phyloP scores from a whole-genome alignment of 371 early-diverging fungal genomes.

The Chytridium lagenaria region DNA sequence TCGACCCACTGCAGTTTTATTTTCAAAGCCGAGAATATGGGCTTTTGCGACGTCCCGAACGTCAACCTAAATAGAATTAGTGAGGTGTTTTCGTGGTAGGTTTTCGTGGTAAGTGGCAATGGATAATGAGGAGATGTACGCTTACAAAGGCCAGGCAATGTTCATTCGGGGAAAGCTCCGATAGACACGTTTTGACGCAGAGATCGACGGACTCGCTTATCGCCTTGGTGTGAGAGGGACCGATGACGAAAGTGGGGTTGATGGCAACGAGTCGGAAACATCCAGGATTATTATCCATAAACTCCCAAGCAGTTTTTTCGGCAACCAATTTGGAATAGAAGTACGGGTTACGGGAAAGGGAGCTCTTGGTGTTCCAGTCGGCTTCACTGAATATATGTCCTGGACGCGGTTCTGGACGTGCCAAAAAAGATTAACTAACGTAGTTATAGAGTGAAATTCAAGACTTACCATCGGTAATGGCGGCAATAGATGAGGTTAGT shows the following conservation, averaged over 20 bases:
- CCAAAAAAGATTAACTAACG: no score
- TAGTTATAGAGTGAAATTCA: no score
- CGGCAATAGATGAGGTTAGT: constrained; percentile 44
- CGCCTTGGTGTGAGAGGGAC: constrained; percentile 20
- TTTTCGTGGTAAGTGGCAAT: not conserved
- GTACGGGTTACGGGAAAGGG: constrained; percentile 29
- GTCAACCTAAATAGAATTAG: constrained; percentile 27
- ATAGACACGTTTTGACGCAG: not conserved
- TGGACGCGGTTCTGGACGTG: constrained; percentile 23
- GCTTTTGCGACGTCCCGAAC: constrained; percentile 40
- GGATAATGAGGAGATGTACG: constrained; percentile 6
- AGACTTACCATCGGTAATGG: constrained; percentile 32
- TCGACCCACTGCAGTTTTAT: not conserved
- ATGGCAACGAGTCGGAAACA: constrained; percentile 32
- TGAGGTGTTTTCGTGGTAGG: not conserved
- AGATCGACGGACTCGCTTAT: constrained; percentile 28
- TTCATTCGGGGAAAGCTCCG: not conserved
- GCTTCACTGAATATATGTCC: constrained; percentile 23
- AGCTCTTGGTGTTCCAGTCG: constrained; percentile 30
- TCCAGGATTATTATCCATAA: constrained; percentile 20
- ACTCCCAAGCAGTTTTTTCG: constrained; percentile 48
- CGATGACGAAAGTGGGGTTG: constrained; percentile 36
- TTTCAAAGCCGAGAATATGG: constrained; percentile 25
- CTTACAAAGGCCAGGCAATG: constrained; percentile 19
- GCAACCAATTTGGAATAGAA: constrained; percentile 40